Percentiles rank a stretch among this genome's conserved stretches.
phyloP scores from a whole-genome alignment of 805 yeast genomes.

The Candida coleopterorum region DNA sequence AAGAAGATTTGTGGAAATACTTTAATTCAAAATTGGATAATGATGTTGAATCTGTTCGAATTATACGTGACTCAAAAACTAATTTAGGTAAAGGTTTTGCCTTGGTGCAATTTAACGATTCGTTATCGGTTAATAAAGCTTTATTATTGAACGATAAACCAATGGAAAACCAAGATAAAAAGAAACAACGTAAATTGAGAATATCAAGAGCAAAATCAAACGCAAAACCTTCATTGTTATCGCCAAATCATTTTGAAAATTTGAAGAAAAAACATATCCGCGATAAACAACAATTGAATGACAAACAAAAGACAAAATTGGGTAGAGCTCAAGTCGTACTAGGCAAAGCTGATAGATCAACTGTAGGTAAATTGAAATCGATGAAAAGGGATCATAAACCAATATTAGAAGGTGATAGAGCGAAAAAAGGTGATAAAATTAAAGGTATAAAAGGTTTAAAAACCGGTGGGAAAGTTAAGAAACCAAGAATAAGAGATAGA shows the following conservation, averaged over 20 bases:
- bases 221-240: conserved; percentile 37
- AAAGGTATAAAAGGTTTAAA: conserved; percentile 57
- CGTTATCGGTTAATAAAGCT: conserved; percentile 74
- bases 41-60: conserved; percentile 81
- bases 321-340: conserved; percentile 76
- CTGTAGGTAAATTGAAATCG: conserved; percentile 42
- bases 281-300: conserved; percentile 37
- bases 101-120: conserved; percentile 81
- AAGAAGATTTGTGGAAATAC: conserved; percentile 82
- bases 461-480: conserved; percentile 37
- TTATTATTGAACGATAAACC: conserved; percentile 70
- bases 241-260: conserved; percentile 42
- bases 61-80: conserved; percentile 88
- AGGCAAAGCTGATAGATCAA: conserved; percentile 75
- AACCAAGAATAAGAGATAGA: conserved; percentile 56
- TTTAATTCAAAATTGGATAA: conserved; percentile 46
- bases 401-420: conserved; percentile 73
- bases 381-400: conserved; percentile 9
- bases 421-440: conserved; percentile 59
- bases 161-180: conserved; percentile 30
- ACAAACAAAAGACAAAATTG: conserved; percentile 66
- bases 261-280: conserved; percentile 21
- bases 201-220: conserved; percentile 53
- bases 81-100: conserved; percentile 98
- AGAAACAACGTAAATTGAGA: conserved; percentile 73